Evolutionary conservation across 768 basidiomycete genomes (phyloP), one percentile per base, ranked within the genome.

Genomic region (Suillus subaureus): DNA sequence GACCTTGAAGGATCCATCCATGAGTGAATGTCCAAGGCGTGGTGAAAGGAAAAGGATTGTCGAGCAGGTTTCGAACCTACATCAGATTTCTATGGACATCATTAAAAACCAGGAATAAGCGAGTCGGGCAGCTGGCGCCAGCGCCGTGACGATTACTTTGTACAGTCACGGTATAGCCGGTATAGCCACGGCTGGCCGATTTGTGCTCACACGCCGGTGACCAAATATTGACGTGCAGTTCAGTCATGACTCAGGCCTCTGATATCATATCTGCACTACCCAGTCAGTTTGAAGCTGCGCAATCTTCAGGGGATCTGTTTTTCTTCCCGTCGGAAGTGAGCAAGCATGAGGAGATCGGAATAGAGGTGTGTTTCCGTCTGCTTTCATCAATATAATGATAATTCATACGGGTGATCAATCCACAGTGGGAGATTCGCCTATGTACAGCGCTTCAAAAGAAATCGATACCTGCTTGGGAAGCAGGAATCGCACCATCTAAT

Each of bases 381-480:
- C 12, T 31, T 42, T 56, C 64, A 58, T 52, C 65, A 51, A 18
- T 2, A 2, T 12, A 42, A 11, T 2, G 5, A 7, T 60, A 8
- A 4, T 26, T 31, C 26, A 12, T 12, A 39, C 47, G 21, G 39
- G 18, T 35, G 26, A 51, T 43, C 68, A 21, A 63, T 70, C 40
- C 40, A 52, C 71, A 97, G 96, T 97, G 93, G 75, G 86, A 97
- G 78, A 86, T 98, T 64, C 84, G 91, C 66, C 77, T 93, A 47
- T 97, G 95, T 70, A 92, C 94, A 15, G 92, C 94, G 0, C 79
- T 98, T 49, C 89, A 90, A 70, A 84, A 93, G 71, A 98, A 97
- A 75, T 86, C 88, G 4, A 72, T 81, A 40, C 82, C 81, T 51
- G 77, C 82, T 61, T 81, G 80, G 62, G 74, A 76, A 26, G 68